phyloP scores from a whole-genome alignment of 73 alveolate species.

The Durusdinium trenchii region DNA sequence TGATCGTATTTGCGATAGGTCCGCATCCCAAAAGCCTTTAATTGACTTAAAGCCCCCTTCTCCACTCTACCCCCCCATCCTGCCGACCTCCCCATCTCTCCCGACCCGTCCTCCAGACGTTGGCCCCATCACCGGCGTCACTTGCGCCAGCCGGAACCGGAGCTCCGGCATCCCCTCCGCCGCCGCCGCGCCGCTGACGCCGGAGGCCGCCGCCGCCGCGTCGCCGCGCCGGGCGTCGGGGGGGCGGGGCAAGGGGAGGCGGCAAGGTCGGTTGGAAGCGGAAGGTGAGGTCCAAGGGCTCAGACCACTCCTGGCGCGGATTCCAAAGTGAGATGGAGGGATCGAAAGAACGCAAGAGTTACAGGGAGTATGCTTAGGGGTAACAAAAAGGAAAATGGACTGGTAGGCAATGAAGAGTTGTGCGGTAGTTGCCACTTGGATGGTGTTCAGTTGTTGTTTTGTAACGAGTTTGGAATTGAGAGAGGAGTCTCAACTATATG shows the following conservation, averaged over 20 bases:
- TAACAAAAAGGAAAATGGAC: no score
- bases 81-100: neutral
- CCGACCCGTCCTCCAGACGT: conserved; percentile 59
- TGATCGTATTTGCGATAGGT: no score
- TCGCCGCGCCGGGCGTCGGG: neutral
- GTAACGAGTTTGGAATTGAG: no score
- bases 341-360: no score
- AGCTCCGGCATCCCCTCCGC: conserved; percentile 31
- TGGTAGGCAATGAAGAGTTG: no score
- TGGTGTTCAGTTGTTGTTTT: no score
- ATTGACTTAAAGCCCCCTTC: no score
- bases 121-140: conserved; percentile 88
- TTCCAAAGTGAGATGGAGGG: no score
- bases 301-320: conserved; percentile 72
- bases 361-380: no score
- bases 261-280: neutral
- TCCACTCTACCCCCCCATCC: neutral
- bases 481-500: no score
- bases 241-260: neutral
- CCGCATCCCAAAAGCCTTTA: no score
- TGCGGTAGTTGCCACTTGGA: no score
- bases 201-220: neutral
- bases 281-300: conserved; percentile 32
- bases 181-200: neutral
- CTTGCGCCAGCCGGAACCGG: conserved; percentile 81